phyloP scores from a whole-genome alignment of 306 rosid genomes.

The Casuarina equisetifolia region DNA sequence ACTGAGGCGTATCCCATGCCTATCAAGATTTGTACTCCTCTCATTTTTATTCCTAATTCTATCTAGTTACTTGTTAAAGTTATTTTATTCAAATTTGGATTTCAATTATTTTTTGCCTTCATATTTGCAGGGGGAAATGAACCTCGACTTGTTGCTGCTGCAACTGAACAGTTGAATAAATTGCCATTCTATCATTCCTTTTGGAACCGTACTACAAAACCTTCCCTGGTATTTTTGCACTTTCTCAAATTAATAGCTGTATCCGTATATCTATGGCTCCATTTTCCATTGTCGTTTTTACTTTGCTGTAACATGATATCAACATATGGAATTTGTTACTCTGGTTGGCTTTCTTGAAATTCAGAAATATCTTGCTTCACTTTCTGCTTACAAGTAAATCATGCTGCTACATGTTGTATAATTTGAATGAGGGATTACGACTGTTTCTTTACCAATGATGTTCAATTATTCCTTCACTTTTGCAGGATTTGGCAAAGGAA shows the following conservation, averaged over 20 bases:
- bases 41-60: background rate
- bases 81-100: background rate
- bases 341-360: background rate
- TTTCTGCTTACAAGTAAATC: background rate
- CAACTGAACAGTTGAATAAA: constrained; percentile 71
- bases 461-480: constrained; percentile 24
- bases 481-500: constrained; percentile 87
- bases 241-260: constrained; percentile 13
- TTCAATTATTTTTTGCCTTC: background rate
- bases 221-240: constrained; percentile 72
- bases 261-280: background rate
- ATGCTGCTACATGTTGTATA: background rate
- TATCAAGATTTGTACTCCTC: background rate
- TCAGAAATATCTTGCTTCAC: background rate
- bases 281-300: constrained; percentile 8
- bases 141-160: constrained; percentile 84
- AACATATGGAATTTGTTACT: constrained; percentile 1
- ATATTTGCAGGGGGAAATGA: constrained; percentile 80
- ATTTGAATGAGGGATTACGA: background rate
- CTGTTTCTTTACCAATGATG: constrained; percentile 18
- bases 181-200: constrained; percentile 99
- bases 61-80: background rate
- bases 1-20: background rate
- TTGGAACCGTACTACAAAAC: constrained; percentile 95
- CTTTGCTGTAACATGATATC: background rate